Percentiles rank a stretch among this genome's conserved stretches.
phyloP scores from a whole-genome alignment of 2,329 filamentous ascomycete genomes.

The Neofusicoccum parvum region DNA sequence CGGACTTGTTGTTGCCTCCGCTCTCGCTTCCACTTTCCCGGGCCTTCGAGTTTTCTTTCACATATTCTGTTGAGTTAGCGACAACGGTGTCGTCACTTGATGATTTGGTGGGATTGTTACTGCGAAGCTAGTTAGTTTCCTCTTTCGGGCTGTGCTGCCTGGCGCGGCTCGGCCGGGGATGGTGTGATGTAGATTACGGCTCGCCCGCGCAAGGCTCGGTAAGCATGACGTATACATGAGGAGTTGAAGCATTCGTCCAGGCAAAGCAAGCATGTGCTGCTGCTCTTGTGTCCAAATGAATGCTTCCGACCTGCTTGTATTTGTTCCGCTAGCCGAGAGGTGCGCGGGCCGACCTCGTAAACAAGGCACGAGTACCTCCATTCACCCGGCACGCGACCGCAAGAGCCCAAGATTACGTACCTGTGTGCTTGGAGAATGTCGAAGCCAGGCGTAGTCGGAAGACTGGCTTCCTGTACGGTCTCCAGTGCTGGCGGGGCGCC shows the following conservation, averaged over 20 bases:
- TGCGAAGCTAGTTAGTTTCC: slow-evolving; percentile 1
- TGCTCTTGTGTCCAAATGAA: not conserved
- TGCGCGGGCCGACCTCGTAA: not conserved
- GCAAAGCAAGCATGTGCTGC: not conserved
- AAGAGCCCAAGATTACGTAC: slow-evolving; percentile 16
- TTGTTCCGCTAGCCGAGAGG: not conserved
- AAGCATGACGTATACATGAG: slow-evolving; percentile 27
- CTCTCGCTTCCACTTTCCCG: slow-evolving; percentile 67
- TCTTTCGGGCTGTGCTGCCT: not conserved
- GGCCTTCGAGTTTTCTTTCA: slow-evolving; percentile 45
- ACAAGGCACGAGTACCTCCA: not conserved
- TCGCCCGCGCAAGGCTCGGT: slow-evolving; percentile 36
- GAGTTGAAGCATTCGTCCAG: not conserved
- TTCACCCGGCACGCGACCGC: not conserved
- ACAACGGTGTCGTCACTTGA: slow-evolving; percentile 30
- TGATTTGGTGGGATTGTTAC: slow-evolving; percentile 25
- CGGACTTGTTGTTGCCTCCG: slow-evolving; percentile 61
- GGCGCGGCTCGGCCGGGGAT: slow-evolving; percentile 6
- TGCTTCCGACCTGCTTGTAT: not conserved
- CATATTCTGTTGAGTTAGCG: slow-evolving; percentile 24
- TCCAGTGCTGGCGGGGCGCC: slow-evolving; percentile 68
- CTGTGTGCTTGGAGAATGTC: slow-evolving; percentile 35
- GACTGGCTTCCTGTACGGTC: slow-evolving; percentile 88
- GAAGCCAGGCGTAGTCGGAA: slow-evolving; percentile 65
- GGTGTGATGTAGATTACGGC: slow-evolving; percentile 20